phyloP scores from a whole-genome alignment of 495 filamentous ascomycete genomes.

The Neurospora discreta region DNA sequence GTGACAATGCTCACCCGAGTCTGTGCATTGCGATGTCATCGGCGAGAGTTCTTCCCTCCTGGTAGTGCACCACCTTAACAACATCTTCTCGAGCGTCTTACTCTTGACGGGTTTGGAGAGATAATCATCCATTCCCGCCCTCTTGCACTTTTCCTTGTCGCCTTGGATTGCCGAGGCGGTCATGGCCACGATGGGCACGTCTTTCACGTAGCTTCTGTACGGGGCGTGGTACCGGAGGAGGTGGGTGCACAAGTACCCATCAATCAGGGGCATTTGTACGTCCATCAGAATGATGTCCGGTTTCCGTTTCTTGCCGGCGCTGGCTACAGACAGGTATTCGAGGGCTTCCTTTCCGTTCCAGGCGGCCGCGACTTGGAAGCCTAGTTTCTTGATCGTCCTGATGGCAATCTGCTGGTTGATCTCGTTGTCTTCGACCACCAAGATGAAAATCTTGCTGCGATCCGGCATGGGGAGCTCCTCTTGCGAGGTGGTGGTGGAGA shows the following conservation, averaged over 20 bases:
- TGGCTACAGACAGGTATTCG: slow-evolving; percentile 42
- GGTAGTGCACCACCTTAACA: slow-evolving; percentile 42
- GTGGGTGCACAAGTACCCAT: slow-evolving; percentile 69
- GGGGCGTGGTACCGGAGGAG: slow-evolving; percentile 50
- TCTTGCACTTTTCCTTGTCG: slow-evolving; percentile 64
- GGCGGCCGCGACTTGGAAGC: slow-evolving; percentile 58
- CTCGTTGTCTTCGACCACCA: slow-evolving; percentile 76
- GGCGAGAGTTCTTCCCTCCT: slow-evolving; percentile 7
- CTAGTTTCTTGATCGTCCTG: slow-evolving; percentile 60
- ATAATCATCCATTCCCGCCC: slow-evolving; percentile 79
- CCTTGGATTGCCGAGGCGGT: slow-evolving; percentile 75
- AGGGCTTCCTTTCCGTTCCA: slow-evolving; percentile 72
- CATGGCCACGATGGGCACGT: slow-evolving; percentile 68
- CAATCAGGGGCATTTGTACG: slow-evolving; percentile 73
- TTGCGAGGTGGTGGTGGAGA: slow-evolving; percentile 15
- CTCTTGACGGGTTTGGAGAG: slow-evolving; percentile 66
- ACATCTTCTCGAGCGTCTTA: slow-evolving; percentile 58
- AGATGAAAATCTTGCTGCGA: slow-evolving; percentile 45
- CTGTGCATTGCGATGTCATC: slow-evolving; percentile 17
- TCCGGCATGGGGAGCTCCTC: slow-evolving; percentile 32
- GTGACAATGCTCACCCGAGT: slow-evolving; percentile 19
- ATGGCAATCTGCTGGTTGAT: slow-evolving; percentile 73
- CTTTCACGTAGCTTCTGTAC: slow-evolving; percentile 39
- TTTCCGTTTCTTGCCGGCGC: slow-evolving; percentile 28
- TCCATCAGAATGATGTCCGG: slow-evolving; percentile 84